phyloP scores from a whole-genome alignment of 2,329 filamentous ascomycete genomes.

The Beauveria sp. region DNA sequence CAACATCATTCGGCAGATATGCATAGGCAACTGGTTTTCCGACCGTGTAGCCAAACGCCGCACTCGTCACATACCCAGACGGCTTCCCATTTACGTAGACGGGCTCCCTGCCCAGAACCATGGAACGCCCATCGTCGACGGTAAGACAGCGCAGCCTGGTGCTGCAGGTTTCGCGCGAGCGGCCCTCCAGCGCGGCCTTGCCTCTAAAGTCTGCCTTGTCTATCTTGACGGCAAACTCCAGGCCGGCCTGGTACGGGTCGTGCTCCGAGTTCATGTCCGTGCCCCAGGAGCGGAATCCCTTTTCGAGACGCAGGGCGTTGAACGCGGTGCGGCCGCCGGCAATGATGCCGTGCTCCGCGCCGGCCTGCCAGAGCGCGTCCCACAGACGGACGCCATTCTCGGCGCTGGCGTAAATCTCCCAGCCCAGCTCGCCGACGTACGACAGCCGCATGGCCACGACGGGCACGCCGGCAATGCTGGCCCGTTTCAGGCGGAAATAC shows the following conservation, averaged over 20 bases:
- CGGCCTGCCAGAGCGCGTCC: constrained; percentile 49
- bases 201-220: constrained; percentile 45
- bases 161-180: constrained; percentile 26
- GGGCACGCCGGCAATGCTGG: constrained; percentile 46
- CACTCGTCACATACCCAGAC: constrained; percentile 52
- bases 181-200: constrained; percentile 37
- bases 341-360: constrained; percentile 46
- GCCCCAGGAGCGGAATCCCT: constrained; percentile 50
- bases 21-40: constrained; percentile 53
- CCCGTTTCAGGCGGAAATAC: constrained; percentile 42
- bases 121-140: constrained; percentile 47
- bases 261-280: constrained; percentile 54
- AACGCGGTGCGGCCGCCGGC: constrained; percentile 52
- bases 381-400: constrained; percentile 51
- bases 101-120: constrained; percentile 56
- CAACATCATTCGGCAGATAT: constrained; percentile 42
- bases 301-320: constrained; percentile 51
- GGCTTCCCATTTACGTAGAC: constrained; percentile 41
- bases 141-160: constrained; percentile 41
- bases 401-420: constrained; percentile 54
- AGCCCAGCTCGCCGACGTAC: constrained; percentile 54
- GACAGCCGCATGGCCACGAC: constrained; percentile 49
- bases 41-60: constrained; percentile 53
- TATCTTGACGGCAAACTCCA: constrained; percentile 41
- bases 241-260: constrained; percentile 51